Evolutionary conservation across 768 basidiomycete genomes (phyloP).

Genomic region (Suillus discolor): DNA sequence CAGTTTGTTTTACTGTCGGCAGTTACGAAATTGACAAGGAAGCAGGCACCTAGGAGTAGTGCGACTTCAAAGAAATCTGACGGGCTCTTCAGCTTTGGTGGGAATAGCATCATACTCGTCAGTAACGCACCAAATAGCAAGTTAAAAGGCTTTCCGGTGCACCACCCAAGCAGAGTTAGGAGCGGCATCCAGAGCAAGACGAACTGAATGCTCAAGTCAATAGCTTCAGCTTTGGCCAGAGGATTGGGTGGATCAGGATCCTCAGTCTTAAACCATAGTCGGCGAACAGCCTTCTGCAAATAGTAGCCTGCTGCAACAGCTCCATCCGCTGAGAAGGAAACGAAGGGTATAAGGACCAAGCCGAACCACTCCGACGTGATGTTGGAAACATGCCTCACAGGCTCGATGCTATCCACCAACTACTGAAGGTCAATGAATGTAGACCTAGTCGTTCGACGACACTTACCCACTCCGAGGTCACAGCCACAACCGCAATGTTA

Average conservation of each 20-base stretch:
- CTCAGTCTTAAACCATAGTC: conserved; percentile 11
- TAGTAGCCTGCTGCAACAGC: conserved; percentile 62
- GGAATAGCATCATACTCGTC: background rate
- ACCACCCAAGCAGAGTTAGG: conserved; percentile 70
- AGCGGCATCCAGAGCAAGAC: conserved; percentile 80
- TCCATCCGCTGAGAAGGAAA: conserved; percentile 76
- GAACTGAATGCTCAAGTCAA: conserved; percentile 81
- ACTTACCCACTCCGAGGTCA: conserved; percentile 71
- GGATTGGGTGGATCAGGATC: conserved; percentile 48
- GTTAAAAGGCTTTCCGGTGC: conserved; percentile 57
- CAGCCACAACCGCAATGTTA: conserved; percentile 63
- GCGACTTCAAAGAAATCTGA: conserved; percentile 74
- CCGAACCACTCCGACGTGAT: conserved; percentile 70
- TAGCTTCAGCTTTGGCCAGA: conserved; percentile 69
- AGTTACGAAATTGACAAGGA: conserved; percentile 80
- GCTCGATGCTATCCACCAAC: conserved; percentile 68
- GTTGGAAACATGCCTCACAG: conserved; percentile 42
- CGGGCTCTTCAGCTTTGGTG: background rate
- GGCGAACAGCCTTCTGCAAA: conserved; percentile 6
- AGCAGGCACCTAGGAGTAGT: conserved; percentile 63
- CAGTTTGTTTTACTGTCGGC: conserved; percentile 81
- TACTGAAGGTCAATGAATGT: conserved; percentile 23
- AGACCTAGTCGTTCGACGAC: background rate
- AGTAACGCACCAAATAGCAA: conserved; percentile 63
- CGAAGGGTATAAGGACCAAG: conserved; percentile 67